phyloP scores from a whole-genome alignment of 2,329 filamentous ascomycete genomes.

The Trichoderma sp. region DNA sequence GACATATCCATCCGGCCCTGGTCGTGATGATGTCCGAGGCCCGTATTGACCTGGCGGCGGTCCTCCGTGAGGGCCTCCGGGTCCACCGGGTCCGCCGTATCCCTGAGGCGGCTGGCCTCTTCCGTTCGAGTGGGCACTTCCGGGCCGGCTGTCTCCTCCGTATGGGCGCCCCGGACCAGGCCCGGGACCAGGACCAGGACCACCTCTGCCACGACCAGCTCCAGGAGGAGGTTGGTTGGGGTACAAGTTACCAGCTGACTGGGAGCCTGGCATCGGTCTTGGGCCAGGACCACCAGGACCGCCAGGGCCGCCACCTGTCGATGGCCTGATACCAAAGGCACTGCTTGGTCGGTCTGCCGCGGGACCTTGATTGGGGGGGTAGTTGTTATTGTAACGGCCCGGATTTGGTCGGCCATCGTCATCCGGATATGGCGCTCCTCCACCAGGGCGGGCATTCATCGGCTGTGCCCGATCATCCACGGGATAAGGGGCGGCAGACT shows the following conservation, averaged over 20 bases:
- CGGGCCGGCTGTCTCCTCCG: slow-evolving; percentile 32
- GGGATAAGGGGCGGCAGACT: slow-evolving; percentile 68
- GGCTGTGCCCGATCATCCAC: slow-evolving; percentile 63
- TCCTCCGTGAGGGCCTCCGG: slow-evolving; percentile 14
- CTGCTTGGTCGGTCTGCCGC: slow-evolving; percentile 52
- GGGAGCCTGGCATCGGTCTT: slow-evolving; percentile 45
- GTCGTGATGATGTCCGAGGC: slow-evolving; percentile 37
- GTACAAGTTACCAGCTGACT: slow-evolving; percentile 51
- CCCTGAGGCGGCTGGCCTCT: slow-evolving; percentile 27
- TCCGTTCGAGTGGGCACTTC: slow-evolving; percentile 34
- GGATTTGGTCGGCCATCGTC: slow-evolving; percentile 47
- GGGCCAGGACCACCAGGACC: slow-evolving; percentile 19
- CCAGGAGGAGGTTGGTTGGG: slow-evolving; percentile 35
- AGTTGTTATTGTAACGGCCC: slow-evolving; percentile 49
- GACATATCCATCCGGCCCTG: slow-evolving; percentile 31
- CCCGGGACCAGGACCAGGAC: slow-evolving; percentile 35
- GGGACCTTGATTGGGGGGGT: slow-evolving; percentile 52
- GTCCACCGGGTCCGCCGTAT: not conserved
- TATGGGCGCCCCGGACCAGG: slow-evolving; percentile 26
- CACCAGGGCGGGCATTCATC: slow-evolving; percentile 49
- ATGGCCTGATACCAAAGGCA: slow-evolving; percentile 57
- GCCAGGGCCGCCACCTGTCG: slow-evolving; percentile 33
- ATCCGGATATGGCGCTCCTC: slow-evolving; percentile 55
- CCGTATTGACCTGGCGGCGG: slow-evolving; percentile 41
- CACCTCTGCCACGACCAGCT: slow-evolving; percentile 48